Conservation (phyloP, 768 basidiomycete genomes). For the Leucogyrophana mollusca region DNA sequence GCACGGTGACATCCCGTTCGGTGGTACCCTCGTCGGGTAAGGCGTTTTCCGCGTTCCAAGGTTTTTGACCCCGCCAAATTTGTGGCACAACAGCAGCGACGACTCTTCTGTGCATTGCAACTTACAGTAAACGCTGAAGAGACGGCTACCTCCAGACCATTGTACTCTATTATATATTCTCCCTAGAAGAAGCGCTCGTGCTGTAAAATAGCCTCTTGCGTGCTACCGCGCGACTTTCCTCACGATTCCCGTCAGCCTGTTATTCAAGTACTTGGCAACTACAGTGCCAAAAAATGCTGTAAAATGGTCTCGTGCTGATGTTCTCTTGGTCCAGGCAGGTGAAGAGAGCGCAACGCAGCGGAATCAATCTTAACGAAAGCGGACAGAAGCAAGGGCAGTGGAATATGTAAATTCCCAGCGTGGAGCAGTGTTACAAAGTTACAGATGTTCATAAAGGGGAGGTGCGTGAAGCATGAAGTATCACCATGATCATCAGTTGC, state of each 20-base stretch:
- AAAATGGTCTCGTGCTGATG: no score
- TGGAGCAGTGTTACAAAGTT: no score
- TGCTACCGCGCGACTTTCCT: conserved; percentile 13
- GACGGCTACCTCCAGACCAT: not conserved
- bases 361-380: no score
- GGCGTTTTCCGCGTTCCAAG: conserved; percentile 13
- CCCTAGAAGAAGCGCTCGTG: conserved; percentile 12
- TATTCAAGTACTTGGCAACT: no score
- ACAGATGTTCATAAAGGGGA: no score
- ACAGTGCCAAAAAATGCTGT: no score
- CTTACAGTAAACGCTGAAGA: not conserved
- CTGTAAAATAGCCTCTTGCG: not conserved
- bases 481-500: no score
- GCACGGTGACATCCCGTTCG: not conserved
- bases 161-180: conserved; percentile 12
- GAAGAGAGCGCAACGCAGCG: no score
- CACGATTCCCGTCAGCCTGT: not conserved
- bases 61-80: conserved; percentile 11
- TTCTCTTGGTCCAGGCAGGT: no score
- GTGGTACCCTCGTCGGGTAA: conserved; percentile 8
- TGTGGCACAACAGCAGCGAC: conserved; percentile 25
- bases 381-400: no score
- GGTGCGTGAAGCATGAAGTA: no score
- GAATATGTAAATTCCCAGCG: no score
- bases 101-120: conserved; percentile 29